Evolutionary conservation across 805 yeast species (phyloP), one percentile per base, ranked within the genome.

Genomic region (Zygoascus ofunaensis): DNA sequence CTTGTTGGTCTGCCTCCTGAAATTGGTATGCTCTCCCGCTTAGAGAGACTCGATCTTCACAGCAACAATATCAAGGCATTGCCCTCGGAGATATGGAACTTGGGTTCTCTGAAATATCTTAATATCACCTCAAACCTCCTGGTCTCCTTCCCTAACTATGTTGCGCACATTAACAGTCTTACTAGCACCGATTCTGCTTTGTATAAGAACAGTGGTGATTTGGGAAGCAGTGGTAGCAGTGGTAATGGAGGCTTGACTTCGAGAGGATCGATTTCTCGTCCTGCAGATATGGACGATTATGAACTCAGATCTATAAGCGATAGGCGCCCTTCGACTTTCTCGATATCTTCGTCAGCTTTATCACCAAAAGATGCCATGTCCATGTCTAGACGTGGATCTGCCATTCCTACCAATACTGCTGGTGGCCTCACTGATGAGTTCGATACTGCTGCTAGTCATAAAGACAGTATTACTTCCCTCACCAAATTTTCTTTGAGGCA

Each of bases 111-210:
- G 52, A 70, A 75, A 3, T 61, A 64, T 4, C 66, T 87, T 50
- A 87, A 87, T 61, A 70, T 82, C 1, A 79, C 94, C 0, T 82
- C 94, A 0, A 87, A 87, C 54, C 67, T 80, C 50, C 64, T 84
- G 23, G 76, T 76, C 26, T 56, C 70, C 0, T 76, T 81, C 53
- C 82, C 87, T 12, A 73, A 54, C 36, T 26, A 15, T n/a, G 15
- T 15, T n/a, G n/a, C 15, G 14, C 23, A n/a, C 7, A 56, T 52
- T 10, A 46, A 50, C n/a, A 49, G 58, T 36, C 53, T 55, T 7
- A 34, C 37, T 8, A 57, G 60, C 45, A 46, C 60, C 8, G 40
- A 45, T 14, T 42, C 45, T 37, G 45, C 41, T 5, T 19, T 39
- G 4, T 41, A 20, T 37, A 35, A n/a, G 34, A 34, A 17, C 24